Percentiles rank a stretch among this genome's conserved stretches.
Conservation (phyloP, 2,329 filamentous ascomycete species). For the Pyricularia sp. region DNA sequence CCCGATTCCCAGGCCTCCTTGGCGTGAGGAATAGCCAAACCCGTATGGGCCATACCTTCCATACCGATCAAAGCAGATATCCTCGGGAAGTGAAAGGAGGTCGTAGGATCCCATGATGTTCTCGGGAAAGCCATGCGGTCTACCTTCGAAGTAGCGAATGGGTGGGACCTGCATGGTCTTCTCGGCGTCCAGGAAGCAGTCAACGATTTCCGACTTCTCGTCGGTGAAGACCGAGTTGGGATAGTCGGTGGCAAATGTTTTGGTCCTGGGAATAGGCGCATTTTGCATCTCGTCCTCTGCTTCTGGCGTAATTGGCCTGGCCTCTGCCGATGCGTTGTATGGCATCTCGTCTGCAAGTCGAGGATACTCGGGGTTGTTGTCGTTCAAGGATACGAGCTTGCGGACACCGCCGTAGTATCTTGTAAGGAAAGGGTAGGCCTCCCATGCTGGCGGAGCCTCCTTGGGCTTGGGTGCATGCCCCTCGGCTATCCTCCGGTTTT, state of each 20-base stretch:
- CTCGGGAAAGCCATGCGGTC: conserved; percentile 74
- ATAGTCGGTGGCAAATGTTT: conserved; percentile 33
- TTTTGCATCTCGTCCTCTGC: conserved; percentile 9
- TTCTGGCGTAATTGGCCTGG: conserved; percentile 4
- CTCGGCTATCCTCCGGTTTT: conserved; percentile 47
- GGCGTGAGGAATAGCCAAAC: conserved; percentile 66
- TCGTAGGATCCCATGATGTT: conserved; percentile 80
- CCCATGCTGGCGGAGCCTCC: conserved; percentile 60
- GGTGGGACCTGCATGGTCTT: conserved; percentile 53
- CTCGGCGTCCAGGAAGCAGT: conserved; percentile 66
- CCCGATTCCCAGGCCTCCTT: conserved; percentile 73
- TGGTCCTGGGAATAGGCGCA: conserved; percentile 27
- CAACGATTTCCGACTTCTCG: conserved; percentile 41
- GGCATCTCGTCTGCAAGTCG: conserved; percentile 45
- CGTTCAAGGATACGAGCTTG: conserved; percentile 48
- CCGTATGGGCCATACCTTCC: conserved; percentile 84
- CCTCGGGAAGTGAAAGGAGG: conserved; percentile 61
- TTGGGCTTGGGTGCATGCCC: conserved; percentile 46
- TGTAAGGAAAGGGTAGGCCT: conserved; percentile 71
- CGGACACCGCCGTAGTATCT: conserved; percentile 84
- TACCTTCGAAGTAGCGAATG: conserved; percentile 61
- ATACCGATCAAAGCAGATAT: conserved; percentile 88
- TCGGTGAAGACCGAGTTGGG: conserved; percentile 22
- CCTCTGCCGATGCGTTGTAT: conserved; percentile 18
- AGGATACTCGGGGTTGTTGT: conserved; percentile 75